phyloP scores from a whole-genome alignment of 495 filamentous ascomycete genomes.

The Xylaria intraflava region DNA sequence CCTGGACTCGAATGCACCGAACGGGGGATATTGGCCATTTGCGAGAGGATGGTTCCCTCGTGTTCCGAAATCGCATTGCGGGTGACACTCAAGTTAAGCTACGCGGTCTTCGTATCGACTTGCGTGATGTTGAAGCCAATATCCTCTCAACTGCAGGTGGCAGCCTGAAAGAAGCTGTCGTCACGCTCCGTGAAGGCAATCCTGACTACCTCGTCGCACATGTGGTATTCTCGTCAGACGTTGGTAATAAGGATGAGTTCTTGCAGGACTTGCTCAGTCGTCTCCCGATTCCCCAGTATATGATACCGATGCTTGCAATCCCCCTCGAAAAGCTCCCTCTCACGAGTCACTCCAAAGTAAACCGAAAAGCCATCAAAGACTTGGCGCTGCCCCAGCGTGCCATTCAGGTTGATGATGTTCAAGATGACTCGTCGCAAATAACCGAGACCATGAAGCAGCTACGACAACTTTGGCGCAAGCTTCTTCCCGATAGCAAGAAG shows the following conservation, averaged over 20 bases:
- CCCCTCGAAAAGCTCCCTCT: slow-evolving; percentile 4
- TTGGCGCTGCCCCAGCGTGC: slow-evolving; percentile 21
- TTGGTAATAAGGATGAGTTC: neutral
- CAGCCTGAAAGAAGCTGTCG: slow-evolving; percentile 4
- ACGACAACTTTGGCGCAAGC: slow-evolving; percentile 1
- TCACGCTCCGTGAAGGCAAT: slow-evolving; percentile 20
- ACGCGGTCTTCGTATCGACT: slow-evolving; percentile 34
- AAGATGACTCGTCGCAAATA: neutral
- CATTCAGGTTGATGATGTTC: no score
- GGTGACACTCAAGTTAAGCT: slow-evolving; percentile 39
- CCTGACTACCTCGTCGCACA: slow-evolving; percentile 24
- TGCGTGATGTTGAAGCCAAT: slow-evolving; percentile 32
- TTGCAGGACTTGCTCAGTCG: neutral
- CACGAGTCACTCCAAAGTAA: neutral
- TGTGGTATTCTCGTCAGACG: slow-evolving; percentile 24
- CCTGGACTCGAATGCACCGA: slow-evolving; percentile 26
- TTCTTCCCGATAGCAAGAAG: no score
- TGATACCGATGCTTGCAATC: slow-evolving; percentile 6
- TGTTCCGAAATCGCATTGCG: slow-evolving; percentile 29
- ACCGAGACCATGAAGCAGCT: slow-evolving; percentile 3
- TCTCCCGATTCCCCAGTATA: slow-evolving; percentile 11
- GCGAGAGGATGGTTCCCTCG: slow-evolving; percentile 24
- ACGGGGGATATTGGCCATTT: slow-evolving; percentile 35
- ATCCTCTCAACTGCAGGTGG: slow-evolving; percentile 16
- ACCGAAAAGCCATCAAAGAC: slow-evolving; percentile 25